Percentiles rank a stretch among this genome's conserved stretches.
These are phyloP conservation scores for Pseudozyma hubeiensis DNA, from an alignment of 1,284 basidiomycete genomes.

Conservation along the genomic window DNA sequence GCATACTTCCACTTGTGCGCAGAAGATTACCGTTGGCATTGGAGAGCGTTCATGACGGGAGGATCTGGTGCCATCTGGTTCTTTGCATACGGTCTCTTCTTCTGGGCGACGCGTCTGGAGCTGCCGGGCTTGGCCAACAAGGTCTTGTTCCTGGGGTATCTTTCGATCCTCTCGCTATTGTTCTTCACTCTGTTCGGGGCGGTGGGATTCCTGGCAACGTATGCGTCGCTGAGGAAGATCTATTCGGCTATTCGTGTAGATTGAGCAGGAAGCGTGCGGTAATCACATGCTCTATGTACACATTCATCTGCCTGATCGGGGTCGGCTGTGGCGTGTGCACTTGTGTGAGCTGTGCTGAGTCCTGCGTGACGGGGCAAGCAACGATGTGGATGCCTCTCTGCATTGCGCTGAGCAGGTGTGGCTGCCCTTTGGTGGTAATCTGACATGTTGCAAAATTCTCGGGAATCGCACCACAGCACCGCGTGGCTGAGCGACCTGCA, in stretches of 20 bases:
- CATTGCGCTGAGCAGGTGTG: too few species aligned
- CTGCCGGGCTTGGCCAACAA: constrained; percentile 86
- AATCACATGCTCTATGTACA: too few species aligned
- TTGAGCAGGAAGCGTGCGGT: constrained; percentile 9
- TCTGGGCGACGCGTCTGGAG: constrained; percentile 86
- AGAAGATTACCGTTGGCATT: constrained; percentile 98
- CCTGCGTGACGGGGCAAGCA: too few species aligned
- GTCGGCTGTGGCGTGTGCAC: too few species aligned
- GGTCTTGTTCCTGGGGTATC: constrained; percentile 89
- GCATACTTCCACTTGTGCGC: constrained; percentile 87
- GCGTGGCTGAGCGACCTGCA: background rate
- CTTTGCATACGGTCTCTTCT: constrained; percentile 82
- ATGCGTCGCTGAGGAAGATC: constrained; percentile 52
- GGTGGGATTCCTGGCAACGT: constrained; percentile 58
- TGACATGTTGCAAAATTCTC: constrained; percentile 6
- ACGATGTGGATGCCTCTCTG: too few species aligned
- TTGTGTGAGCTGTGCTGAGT: too few species aligned
- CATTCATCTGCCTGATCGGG: too few species aligned
- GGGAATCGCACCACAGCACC: constrained; percentile 13
- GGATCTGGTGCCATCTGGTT: constrained; percentile 95
- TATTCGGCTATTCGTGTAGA: constrained; percentile 64
- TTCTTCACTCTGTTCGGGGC: constrained; percentile 87
- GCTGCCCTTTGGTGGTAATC: too few species aligned
- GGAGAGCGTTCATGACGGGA: constrained; percentile 93
- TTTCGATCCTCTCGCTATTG: constrained; percentile 83